Conservation (phyloP, 108 stramenopile species). For the Seminavis robusta region DNA sequence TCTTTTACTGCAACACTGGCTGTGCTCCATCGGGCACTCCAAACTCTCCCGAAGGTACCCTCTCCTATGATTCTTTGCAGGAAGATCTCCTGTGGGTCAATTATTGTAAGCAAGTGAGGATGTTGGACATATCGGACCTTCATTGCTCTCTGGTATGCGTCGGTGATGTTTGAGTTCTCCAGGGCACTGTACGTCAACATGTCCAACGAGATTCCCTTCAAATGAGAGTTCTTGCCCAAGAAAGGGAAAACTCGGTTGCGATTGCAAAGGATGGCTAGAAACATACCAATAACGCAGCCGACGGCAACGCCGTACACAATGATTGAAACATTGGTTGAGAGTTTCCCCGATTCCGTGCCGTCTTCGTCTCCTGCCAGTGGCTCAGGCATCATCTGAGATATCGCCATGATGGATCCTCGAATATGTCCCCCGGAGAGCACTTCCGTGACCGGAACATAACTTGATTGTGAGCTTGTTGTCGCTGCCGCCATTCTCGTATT, state of each 20-base stretch:
- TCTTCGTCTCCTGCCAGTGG: constrained; percentile 20
- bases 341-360: constrained; percentile 15
- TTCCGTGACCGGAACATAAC: constrained; percentile 60
- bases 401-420: constrained; percentile 82
- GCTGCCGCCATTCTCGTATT: constrained; percentile 20
- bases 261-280: constrained; percentile 77
- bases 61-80: constrained; percentile 95
- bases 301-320: constrained; percentile 73
- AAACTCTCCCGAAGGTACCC: constrained; percentile 96
- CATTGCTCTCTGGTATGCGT: constrained; percentile 88
- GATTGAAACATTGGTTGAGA: constrained; percentile 58
- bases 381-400: constrained; percentile 77
- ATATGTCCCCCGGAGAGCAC: constrained; percentile 58
- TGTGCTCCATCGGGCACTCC: constrained; percentile 95
- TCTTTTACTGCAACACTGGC: constrained; percentile 96
- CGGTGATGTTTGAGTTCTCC: constrained; percentile 65
- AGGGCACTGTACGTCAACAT: constrained; percentile 78
- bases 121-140: constrained; percentile 84
- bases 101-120: constrained; percentile 85
- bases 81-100: constrained; percentile 95
- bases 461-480: constrained; percentile 17
- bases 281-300: constrained; percentile 77
- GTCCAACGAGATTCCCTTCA: constrained; percentile 80
- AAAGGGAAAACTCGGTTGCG: constrained; percentile 59
- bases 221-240: constrained; percentile 38